phyloP scores from a whole-genome alignment of 768 basidiomycete species.

The Hericium erinaceus region DNA sequence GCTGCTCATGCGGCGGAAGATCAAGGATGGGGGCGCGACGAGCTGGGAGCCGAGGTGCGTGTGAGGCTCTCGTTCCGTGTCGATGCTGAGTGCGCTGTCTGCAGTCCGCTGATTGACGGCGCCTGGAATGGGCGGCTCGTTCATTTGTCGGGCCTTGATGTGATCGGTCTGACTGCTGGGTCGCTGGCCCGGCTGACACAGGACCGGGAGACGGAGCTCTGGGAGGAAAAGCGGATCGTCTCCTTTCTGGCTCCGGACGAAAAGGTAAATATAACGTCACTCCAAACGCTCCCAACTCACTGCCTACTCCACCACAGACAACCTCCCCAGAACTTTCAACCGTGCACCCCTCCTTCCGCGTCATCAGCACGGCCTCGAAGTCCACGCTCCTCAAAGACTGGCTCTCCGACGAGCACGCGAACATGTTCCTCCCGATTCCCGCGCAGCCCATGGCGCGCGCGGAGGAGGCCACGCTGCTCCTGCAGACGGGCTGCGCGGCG shows the following conservation, averaged over 20 bases:
- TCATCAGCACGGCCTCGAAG: conserved; percentile 55
- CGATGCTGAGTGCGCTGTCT: not conserved
- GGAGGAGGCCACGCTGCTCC: conserved; percentile 43
- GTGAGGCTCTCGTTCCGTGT: not conserved
- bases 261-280: conserved; percentile 28
- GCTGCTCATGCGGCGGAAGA: conserved; percentile 50
- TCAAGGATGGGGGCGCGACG: conserved; percentile 48
- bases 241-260: conserved; percentile 30
- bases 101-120: conserved; percentile 46
- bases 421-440: conserved; percentile 60
- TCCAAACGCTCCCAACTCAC: conserved; percentile 14
- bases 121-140: conserved; percentile 48
- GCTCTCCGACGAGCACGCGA: conserved; percentile 57
- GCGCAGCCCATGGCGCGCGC: conserved; percentile 46
- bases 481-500: conserved; percentile 39
- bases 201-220: conserved; percentile 55
- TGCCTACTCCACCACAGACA: conserved; percentile 2
- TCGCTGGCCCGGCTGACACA: conserved; percentile 50
- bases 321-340: conserved; percentile 33
- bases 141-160: conserved; percentile 53
- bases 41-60: conserved; percentile 46
- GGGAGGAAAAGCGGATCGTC: conserved; percentile 55
- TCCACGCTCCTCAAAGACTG: conserved; percentile 60
- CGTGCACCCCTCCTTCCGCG: conserved; percentile 49
- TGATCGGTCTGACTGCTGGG: conserved; percentile 57